Evolutionary conservation across 2,329 filamentous ascomycete species (phyloP).

Genomic region (Shiraia bambusicola): DNA sequence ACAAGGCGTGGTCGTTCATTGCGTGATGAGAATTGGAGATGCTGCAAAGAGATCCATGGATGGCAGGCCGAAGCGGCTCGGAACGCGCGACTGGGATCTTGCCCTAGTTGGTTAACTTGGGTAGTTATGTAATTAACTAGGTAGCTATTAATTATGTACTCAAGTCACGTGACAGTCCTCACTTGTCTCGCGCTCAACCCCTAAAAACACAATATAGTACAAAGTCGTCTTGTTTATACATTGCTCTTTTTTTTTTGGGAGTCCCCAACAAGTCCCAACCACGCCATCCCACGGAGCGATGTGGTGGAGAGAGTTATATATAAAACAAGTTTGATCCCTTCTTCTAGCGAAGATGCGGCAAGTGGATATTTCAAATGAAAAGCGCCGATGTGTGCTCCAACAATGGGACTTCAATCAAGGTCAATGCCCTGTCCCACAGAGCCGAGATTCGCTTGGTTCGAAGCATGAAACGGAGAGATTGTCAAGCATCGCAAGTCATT

Average conservation of each 20-base stretch:
- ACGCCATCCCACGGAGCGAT: not conserved
- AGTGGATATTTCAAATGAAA: not conserved
- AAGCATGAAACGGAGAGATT: too few species aligned
- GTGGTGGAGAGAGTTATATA: not conserved
- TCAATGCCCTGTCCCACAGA: too few species aligned
- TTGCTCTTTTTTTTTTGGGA: not conserved
- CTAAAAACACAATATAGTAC: too few species aligned
- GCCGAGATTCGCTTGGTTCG: too few species aligned
- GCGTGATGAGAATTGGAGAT: conserved; percentile 14
- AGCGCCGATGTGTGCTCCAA: too few species aligned
- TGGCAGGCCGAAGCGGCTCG: conserved; percentile 12
- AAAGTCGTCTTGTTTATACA: too few species aligned
- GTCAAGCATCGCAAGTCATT: too few species aligned
- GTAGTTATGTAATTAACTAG: not conserved
- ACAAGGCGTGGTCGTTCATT: conserved; percentile 29
- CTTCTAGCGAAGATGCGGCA: not conserved
- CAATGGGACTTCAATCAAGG: too few species aligned
- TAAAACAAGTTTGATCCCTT: not conserved
- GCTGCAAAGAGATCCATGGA: conserved; percentile 17
- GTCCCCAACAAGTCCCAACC: not conserved
- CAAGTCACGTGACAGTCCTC: too few species aligned
- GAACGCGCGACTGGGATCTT: conserved; percentile 18
- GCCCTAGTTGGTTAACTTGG: not conserved
- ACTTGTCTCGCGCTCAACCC: too few species aligned
- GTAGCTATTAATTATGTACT: not conserved